A percentile compares a stretch with the other conserved stretches of the same genome.
Conservation (phyloP, 2,329 filamentous ascomycete genomes). For the Fusarium tjaetaba region DNA sequence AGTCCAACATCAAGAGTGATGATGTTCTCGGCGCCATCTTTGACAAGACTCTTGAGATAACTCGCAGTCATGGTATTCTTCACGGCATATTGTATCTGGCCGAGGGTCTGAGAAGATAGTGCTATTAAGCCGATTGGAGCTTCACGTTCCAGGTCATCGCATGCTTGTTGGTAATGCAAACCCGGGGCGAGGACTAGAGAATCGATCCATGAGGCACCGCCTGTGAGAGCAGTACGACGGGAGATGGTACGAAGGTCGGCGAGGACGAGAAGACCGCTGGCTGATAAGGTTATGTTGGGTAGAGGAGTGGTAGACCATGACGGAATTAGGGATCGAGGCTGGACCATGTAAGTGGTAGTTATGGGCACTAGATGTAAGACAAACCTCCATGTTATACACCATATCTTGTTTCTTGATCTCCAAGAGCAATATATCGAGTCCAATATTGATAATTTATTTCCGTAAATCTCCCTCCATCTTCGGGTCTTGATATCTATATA, state of each 20-base stretch:
- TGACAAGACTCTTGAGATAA: conserved; percentile 51
- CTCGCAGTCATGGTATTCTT: conserved; percentile 63
- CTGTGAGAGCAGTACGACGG: conserved; percentile 64
- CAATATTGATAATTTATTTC: neutral
- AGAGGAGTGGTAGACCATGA: conserved; percentile 59
- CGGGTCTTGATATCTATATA: neutral
- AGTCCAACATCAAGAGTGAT: conserved; percentile 46
- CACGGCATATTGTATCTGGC: conserved; percentile 47
- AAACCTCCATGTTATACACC: conserved; percentile 16
- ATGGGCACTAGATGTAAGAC: neutral
- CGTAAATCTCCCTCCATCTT: neutral
- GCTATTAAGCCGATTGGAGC: conserved; percentile 47
- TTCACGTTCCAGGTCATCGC: conserved; percentile 59
- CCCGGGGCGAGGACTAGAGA: conserved; percentile 67
- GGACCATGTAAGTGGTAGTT: neutral
- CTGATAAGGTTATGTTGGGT: conserved; percentile 57
- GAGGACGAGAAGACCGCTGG: conserved; percentile 66
- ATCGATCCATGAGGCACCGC: conserved; percentile 66
- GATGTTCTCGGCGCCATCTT: conserved; percentile 23
- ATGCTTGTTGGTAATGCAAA: conserved; percentile 68
- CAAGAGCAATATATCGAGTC: neutral
- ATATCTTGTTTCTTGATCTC: neutral
- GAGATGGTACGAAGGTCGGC: conserved; percentile 67
- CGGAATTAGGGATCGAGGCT: conserved; percentile 47
- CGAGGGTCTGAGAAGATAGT: conserved; percentile 29